Base-by-base conservation (phyloP, 352 stramenopile species). In the Phytophthora melonis region DNA sequence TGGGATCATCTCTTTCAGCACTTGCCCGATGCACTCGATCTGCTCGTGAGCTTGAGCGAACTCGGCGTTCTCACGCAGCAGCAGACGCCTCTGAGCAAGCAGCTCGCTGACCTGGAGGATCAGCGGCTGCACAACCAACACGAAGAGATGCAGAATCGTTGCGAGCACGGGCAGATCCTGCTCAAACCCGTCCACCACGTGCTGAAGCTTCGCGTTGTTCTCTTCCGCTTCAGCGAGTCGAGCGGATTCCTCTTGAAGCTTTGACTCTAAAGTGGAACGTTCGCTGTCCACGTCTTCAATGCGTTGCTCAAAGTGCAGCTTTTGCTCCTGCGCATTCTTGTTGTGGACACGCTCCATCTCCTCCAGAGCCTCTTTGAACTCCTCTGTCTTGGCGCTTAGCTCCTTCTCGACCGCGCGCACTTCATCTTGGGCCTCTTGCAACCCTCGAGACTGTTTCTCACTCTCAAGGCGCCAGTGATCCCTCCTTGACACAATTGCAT, bases 51-150 rank as follows among this genome's bases (percentile, higher is more conserved):
- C 52, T 39, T 74, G 67, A 8, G 65, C 63, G 45, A 78, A 87
- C 30, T 90, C 80, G 16, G 69, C 74, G 27, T 91, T 89, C 71
- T 92, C 83, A 0, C 76, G 74, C 18, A 55, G 16, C 3, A 93
- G 69, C 11, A 88, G 68, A 1, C 87, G 84, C 66, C 92, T 92
- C 60, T 93, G 87, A 14, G 53, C 58, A 16, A 87, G 75, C 27
- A 93, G 70, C 23, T 92, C 87, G 58, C 80, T 90, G 8, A 92
- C 85, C 69, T 93, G 87, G 6, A 91, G 79, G 39, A 93, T 75
- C 11, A 93, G 63, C 14, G 87, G 77, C 14, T 79, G 83, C 16
- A 88, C 77, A 3, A 89, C 75, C 5, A 91, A 67, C n/a, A 82
- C 73, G n/a, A 93, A 91, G 16, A 93, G 65, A 36, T 87, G 82